phyloP scores from a whole-genome alignment of 495 filamentous ascomycete genomes.

The Xylaria curta region DNA sequence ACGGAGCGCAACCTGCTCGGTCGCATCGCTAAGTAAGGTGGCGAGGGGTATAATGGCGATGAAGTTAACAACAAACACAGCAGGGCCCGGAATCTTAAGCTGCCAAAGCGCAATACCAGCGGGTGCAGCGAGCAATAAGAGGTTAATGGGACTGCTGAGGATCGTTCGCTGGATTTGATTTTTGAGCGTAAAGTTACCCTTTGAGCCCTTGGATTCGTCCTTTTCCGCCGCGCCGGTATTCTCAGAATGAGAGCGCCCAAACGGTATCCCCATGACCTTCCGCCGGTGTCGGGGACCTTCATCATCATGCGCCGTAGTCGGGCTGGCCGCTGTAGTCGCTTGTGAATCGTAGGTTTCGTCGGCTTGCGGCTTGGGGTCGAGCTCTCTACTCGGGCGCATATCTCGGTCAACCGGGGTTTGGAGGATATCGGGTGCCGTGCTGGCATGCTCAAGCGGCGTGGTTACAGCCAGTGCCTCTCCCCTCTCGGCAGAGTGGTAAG shows the following conservation, averaged over 20 bases:
- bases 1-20: constrained; percentile 84
- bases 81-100: constrained; percentile 56
- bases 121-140: constrained; percentile 79
- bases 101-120: constrained; percentile 77
- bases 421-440: constrained; percentile 36
- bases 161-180: constrained; percentile 75
- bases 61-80: constrained; percentile 88
- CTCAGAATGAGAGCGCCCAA: constrained; percentile 27
- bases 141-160: constrained; percentile 83
- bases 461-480: constrained; percentile 18
- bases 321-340: constrained; percentile 37
- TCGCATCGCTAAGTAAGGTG: constrained; percentile 88
- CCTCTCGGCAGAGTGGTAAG: constrained; percentile 35
- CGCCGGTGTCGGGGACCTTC: constrained; percentile 15
- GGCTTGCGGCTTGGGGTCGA: constrained; percentile 21
- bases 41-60: constrained; percentile 89
- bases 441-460: constrained; percentile 29
- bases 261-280: neutral
- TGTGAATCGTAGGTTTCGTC: constrained; percentile 35
- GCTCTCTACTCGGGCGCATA: constrained; percentile 31
- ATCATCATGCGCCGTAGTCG: constrained; percentile 3
- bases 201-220: constrained; percentile 48
- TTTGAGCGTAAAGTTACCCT: constrained; percentile 63
- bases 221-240: constrained; percentile 45
- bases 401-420: constrained; percentile 31